phyloP scores from a whole-genome alignment of 257 asterid genomes.

The Solanum stenotomum region DNA sequence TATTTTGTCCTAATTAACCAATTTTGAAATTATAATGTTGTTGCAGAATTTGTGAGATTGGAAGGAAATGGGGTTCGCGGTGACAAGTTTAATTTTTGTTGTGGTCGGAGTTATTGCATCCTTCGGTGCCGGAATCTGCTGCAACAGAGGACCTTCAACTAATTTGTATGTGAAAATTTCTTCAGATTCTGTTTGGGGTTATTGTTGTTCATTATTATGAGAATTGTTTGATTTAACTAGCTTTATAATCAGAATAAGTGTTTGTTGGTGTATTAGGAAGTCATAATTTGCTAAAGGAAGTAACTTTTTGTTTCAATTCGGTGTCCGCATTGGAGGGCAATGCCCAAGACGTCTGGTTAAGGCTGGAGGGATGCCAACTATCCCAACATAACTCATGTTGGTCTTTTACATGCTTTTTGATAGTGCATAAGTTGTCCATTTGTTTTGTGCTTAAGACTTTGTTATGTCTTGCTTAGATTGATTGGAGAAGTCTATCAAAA shows the following conservation, averaged over 20 bases:
- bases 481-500: neutral
- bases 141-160: slow-evolving; percentile 83
- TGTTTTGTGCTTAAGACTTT: neutral
- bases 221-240: neutral
- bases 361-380: neutral
- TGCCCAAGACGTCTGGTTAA: neutral
- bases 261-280: neutral
- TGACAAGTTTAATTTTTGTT: slow-evolving; percentile 65
- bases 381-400: neutral
- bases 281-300: neutral
- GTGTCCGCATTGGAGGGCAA: no score
- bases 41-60: neutral
- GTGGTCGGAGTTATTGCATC: slow-evolving; percentile 76
- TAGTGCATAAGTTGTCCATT: neutral
- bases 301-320: neutral
- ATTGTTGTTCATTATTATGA: neutral
- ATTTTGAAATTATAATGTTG: neutral
- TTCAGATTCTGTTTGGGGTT: neutral
- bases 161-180: slow-evolving; percentile 55
- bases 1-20: neutral
- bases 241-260: neutral
- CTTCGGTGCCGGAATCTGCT: slow-evolving; percentile 68
- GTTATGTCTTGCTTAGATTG: neutral
- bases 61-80: slow-evolving; percentile 60
- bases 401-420: neutral